Conservation (phyloP, 495 filamentous ascomycete genomes). For the Chaetomidium leptoderma region DNA sequence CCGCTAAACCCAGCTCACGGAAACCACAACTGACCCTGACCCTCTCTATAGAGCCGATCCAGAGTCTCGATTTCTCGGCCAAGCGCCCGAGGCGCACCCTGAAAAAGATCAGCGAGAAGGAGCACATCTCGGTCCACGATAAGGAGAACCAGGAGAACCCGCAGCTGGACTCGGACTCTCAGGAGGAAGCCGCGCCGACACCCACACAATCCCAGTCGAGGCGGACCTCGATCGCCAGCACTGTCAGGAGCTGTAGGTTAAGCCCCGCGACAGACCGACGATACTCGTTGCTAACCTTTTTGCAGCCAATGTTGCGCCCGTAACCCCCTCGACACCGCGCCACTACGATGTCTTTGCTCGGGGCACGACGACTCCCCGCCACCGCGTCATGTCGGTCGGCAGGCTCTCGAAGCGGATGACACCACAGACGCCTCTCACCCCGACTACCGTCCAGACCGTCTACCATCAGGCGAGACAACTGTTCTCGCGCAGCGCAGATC, state of each 20-base stretch:
- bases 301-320: slow-evolving; percentile 30
- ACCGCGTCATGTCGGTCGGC: slow-evolving; percentile 48
- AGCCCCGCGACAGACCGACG: background rate
- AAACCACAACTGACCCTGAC: slow-evolving; percentile 37
- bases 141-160: slow-evolving; percentile 36
- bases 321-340: slow-evolving; percentile 66
- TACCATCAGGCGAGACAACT: slow-evolving; percentile 84
- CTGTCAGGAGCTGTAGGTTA: slow-evolving; percentile 18
- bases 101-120: slow-evolving; percentile 12
- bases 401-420: slow-evolving; percentile 51
- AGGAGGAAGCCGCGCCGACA: slow-evolving; percentile 23
- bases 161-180: slow-evolving; percentile 10
- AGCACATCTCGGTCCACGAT: slow-evolving; percentile 42
- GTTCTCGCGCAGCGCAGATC: slow-evolving; percentile 73
- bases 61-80: slow-evolving; percentile 36
- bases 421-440: slow-evolving; percentile 60
- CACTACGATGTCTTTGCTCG: slow-evolving; percentile 48
- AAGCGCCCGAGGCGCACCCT: slow-evolving; percentile 58
- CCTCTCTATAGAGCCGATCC: slow-evolving; percentile 20
- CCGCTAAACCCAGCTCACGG: slow-evolving; percentile 8
- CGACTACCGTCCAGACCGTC: slow-evolving; percentile 59
- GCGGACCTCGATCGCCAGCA: slow-evolving; percentile 16
- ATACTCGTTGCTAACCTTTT: background rate
- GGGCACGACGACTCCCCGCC: slow-evolving; percentile 43
- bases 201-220: slow-evolving; percentile 28